These are phyloP conservation scores for Peronosclerospora sorghi DNA, from an alignment of 352 stramenopile species.

Conservation along the genomic window DNA sequence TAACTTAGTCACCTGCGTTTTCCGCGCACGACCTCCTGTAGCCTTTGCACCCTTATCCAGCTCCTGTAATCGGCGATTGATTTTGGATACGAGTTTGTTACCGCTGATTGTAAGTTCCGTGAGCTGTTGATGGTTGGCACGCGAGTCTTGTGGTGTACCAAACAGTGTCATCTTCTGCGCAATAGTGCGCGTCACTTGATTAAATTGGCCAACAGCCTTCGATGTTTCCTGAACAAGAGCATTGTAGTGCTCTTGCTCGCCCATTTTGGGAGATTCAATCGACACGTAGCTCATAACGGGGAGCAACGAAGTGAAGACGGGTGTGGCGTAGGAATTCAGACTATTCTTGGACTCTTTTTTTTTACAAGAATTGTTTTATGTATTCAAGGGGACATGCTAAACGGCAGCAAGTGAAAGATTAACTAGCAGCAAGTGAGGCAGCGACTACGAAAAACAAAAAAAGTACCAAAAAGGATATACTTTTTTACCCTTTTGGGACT, in stretches of 20 bases:
- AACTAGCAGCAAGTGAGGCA: too few species aligned
- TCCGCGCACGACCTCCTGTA: slow-evolving; percentile 26
- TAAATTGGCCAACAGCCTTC: slow-evolving; percentile 47
- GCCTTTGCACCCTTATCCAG: slow-evolving; percentile 25
- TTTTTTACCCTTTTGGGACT: too few species aligned
- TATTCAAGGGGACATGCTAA: too few species aligned
- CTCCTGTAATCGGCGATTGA: slow-evolving; percentile 43
- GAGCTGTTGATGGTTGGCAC: slow-evolving; percentile 49
- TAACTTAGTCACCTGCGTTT: slow-evolving; percentile 45
- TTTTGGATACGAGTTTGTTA: slow-evolving; percentile 46
- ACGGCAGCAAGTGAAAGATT: too few species aligned
- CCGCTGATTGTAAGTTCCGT: slow-evolving; percentile 46
- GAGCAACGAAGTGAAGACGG: not conserved
- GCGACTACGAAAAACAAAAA: too few species aligned
- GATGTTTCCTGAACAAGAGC: slow-evolving; percentile 44
- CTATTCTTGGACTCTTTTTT: too few species aligned
- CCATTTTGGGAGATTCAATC: slow-evolving; percentile 35
- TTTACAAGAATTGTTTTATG: too few species aligned
- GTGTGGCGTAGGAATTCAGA: too few species aligned
- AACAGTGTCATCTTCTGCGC: slow-evolving; percentile 58
- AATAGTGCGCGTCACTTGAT: slow-evolving; percentile 44
- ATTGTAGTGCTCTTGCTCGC: slow-evolving; percentile 42
- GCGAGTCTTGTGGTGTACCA: slow-evolving; percentile 42
- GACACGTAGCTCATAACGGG: slow-evolving; percentile 35
- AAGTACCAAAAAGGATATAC: too few species aligned